These are phyloP conservation scores for Allium sativum DNA, from an alignment of 106 monocot genomes.

Conservation along the genomic window DNA sequence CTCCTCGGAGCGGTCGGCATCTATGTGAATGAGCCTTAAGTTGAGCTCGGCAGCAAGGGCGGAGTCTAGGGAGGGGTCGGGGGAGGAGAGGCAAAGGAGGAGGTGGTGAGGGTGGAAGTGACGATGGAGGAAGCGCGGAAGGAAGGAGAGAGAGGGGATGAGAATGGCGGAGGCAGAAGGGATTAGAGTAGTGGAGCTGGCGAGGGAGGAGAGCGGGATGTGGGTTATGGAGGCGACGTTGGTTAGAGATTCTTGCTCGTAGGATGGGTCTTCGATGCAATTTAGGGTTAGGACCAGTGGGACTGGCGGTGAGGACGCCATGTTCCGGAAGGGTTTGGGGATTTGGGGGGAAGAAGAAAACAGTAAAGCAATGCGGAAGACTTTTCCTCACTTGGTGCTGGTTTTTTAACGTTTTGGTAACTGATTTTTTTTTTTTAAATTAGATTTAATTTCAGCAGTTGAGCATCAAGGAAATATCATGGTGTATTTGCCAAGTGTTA, in stretches of 20 bases:
- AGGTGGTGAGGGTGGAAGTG: conserved; percentile 82
- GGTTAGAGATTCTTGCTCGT: conserved; percentile 54
- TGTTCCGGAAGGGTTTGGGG: conserved; percentile 5
- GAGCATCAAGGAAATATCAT: no score
- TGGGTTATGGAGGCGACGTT: conserved; percentile 70
- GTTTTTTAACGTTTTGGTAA: no score
- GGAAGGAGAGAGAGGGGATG: conserved; percentile 73
- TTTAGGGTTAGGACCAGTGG: conserved; percentile 81
- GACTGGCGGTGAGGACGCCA: conserved; percentile 9
- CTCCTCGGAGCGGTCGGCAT: conserved; percentile 73
- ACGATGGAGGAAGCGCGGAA: conserved; percentile 88
- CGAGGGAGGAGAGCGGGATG: conserved; percentile 52
- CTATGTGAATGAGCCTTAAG: conserved; percentile 72
- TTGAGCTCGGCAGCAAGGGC: conserved; percentile 82
- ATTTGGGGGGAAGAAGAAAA: background rate
- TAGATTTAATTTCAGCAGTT: no score
- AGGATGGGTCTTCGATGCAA: conserved; percentile 75
- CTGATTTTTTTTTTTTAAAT: no score
- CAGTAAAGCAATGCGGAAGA: no score
- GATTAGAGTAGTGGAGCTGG: conserved; percentile 35
- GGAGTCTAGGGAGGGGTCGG: conserved; percentile 75
- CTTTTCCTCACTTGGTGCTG: no score
- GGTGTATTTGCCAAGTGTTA: no score
- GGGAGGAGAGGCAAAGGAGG: conserved; percentile 81
- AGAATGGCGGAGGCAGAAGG: conserved; percentile 66